Percentiles rank a stretch among this genome's conserved stretches.
Evolutionary conservation across 768 basidiomycete genomes (phyloP).

Genomic region (Lactarius tabidus): DNA sequence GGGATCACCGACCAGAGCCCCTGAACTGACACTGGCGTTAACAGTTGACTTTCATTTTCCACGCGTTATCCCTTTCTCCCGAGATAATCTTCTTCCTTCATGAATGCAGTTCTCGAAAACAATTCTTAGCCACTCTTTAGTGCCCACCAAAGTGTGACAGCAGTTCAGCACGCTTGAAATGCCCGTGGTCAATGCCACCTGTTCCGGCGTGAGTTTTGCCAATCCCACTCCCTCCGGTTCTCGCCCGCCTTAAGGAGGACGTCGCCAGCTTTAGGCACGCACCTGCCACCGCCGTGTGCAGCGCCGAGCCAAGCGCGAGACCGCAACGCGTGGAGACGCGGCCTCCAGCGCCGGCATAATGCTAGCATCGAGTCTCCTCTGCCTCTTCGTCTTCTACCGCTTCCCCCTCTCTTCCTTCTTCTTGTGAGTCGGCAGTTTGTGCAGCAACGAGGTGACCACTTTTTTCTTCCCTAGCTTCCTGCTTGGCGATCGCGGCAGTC

Average conservation of each 20-base stretch:
- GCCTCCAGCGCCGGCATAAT: not conserved
- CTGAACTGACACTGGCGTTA: too few species aligned
- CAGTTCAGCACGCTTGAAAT: not conserved
- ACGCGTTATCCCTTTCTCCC: too few species aligned
- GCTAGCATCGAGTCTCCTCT: not conserved
- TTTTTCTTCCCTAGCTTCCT: not conserved
- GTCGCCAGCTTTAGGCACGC: not conserved
- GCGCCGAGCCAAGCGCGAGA: not conserved
- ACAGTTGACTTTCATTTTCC: too few species aligned
- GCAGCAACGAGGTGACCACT: not conserved
- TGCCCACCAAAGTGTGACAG: not conserved
- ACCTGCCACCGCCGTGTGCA: not conserved
- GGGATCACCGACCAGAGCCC: not conserved
- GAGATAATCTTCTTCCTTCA: too few species aligned
- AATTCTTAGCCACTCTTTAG: not conserved
- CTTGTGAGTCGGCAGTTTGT: not conserved
- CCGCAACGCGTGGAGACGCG: too few species aligned
- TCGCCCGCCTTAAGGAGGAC: not conserved
- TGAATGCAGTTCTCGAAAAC: not conserved
- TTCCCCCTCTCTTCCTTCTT: too few species aligned
- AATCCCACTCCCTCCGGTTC: not conserved
- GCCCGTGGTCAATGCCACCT: not conserved
- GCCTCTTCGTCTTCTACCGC: not conserved
- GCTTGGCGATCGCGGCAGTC: not conserved
- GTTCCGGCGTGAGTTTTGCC: not conserved